Conservation (phyloP, 2,329 filamentous ascomycete genomes). For the Calonectria pseudoreteaudii region DNA sequence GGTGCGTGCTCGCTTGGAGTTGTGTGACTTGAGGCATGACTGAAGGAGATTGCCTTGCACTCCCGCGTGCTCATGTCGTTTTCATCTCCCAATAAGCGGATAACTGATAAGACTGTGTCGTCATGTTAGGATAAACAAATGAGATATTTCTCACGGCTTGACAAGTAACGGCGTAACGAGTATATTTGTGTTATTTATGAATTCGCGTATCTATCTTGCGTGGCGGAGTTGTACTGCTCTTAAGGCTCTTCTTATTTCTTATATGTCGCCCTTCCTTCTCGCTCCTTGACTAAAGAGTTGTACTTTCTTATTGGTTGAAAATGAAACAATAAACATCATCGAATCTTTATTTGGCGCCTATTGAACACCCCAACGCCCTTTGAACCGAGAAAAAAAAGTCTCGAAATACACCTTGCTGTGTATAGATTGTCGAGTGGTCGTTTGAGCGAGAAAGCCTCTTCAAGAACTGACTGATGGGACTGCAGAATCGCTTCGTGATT, state of each 20-base stretch:
- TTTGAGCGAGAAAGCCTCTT: not conserved
- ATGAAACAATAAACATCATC: not conserved
- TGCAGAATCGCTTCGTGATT: not conserved
- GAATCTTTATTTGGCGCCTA: not conserved
- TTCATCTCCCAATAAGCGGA: not conserved
- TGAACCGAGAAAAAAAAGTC: not conserved
- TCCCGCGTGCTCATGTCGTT: not conserved
- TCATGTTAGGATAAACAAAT: not conserved
- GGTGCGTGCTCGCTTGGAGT: slow-evolving; percentile 13
- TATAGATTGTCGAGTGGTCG: not conserved
- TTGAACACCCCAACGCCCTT: not conserved
- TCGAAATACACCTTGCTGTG: not conserved
- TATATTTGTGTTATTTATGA: not conserved
- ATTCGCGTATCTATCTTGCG: not conserved
- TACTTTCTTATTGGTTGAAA: not conserved
- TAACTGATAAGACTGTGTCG: not conserved
- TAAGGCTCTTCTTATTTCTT: not conserved
- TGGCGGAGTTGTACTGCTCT: not conserved
- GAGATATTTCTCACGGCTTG: not conserved
- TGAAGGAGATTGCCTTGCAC: not conserved
- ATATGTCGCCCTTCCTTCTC: not conserved
- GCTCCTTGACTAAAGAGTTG: not conserved
- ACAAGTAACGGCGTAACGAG: not conserved
- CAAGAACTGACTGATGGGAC: not conserved
- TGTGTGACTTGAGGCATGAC: not conserved